These are phyloP conservation scores for Centaurea solstitialis DNA, from an alignment of 129 eudicot species.

Conservation along the genomic window DNA sequence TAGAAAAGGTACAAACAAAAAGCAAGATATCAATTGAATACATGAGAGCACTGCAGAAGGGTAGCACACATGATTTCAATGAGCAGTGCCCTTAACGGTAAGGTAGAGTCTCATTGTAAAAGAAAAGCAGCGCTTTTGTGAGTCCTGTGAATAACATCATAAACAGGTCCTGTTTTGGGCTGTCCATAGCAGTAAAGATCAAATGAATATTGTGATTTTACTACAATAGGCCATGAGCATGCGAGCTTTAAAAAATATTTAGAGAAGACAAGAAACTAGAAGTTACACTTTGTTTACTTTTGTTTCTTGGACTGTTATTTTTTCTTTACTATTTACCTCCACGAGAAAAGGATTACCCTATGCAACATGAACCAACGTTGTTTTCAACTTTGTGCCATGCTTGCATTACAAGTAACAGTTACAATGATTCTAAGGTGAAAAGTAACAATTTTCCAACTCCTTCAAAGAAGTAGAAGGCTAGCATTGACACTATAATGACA, in stretches of 20 bases:
- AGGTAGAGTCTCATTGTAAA: neutral
- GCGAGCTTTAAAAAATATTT: neutral
- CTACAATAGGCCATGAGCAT: neutral
- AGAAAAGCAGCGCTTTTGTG: constrained; percentile 7
- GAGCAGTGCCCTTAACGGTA: constrained; percentile 3
- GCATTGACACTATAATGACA: neutral
- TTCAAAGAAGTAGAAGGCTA: neutral
- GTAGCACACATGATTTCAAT: neutral
- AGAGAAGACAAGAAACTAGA: neutral
- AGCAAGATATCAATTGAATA: too few relatives aligned
- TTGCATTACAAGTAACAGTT: neutral
- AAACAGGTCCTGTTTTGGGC: neutral
- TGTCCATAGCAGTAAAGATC: constrained; percentile 1
- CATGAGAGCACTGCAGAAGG: neutral
- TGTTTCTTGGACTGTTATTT: neutral
- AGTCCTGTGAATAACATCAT: neutral
- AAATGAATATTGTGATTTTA: neutral
- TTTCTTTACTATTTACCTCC: neutral
- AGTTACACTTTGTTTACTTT: constrained; percentile 1
- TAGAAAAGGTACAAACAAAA: too few relatives aligned
- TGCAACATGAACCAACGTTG: neutral
- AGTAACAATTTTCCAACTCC: neutral
- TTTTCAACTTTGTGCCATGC: neutral
- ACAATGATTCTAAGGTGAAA: neutral
- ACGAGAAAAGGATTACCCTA: neutral